A percentile compares a stretch with the other conserved stretches of the same genome.
These are phyloP conservation scores for Tetradesmus lagerheimii DNA, from an alignment of 139 green algal genomes.

Conservation along the genomic window DNA sequence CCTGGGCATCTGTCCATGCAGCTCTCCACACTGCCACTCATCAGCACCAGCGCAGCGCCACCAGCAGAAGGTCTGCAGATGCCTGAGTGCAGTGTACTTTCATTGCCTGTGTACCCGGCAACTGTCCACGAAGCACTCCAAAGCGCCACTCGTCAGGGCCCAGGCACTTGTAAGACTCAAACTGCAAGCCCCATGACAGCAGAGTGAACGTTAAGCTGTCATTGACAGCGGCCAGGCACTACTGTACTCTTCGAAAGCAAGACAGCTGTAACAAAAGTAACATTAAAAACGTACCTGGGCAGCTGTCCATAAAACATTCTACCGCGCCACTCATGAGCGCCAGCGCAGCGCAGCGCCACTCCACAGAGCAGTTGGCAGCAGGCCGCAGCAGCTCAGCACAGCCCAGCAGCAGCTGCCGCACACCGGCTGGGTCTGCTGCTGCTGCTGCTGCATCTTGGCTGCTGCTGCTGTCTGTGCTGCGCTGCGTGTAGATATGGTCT, in stretches of 20 bases:
- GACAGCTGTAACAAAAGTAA: too few species aligned
- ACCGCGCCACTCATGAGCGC: neutral
- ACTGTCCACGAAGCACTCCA: neutral
- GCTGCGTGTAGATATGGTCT: neutral
- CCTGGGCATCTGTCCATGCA: neutral
- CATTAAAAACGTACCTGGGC: too few species aligned
- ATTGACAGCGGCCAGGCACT: too few species aligned
- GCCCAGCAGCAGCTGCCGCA: slow-evolving; percentile 19
- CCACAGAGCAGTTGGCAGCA: slow-evolving; percentile 12
- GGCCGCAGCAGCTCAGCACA: slow-evolving; percentile 29
- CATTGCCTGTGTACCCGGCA: neutral
- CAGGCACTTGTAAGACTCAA: too few species aligned
- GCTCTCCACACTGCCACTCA: too few species aligned
- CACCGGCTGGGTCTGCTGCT: neutral
- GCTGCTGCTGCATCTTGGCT: neutral
- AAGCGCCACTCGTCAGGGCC: neutral
- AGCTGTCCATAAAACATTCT: too few species aligned
- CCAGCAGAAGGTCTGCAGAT: too few species aligned
- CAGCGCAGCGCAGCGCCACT: slow-evolving; percentile 22
- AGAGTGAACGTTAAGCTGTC: too few species aligned
- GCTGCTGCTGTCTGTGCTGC: neutral
- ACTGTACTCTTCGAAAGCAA: too few species aligned
- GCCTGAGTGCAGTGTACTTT: neutral
- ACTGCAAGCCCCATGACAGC: too few species aligned
- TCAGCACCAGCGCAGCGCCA: neutral